phyloP scores from a whole-genome alignment of 257 asterid genomes.

The Thymus mandschuricus region DNA sequence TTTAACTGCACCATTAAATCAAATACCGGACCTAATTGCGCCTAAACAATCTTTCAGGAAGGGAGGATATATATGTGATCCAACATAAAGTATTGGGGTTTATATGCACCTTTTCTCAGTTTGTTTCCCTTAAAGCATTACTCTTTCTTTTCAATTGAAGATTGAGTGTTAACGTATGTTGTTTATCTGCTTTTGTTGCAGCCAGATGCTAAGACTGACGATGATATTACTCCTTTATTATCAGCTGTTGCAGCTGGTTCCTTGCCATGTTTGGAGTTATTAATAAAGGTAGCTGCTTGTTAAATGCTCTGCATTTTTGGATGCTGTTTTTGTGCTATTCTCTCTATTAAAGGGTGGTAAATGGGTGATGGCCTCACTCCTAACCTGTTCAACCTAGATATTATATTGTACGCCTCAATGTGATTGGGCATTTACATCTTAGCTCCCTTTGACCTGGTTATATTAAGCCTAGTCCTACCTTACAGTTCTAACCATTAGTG shows the following conservation, averaged over 20 bases:
- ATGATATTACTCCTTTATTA: constrained; percentile 80
- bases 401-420: background rate
- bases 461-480: background rate
- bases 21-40: background rate
- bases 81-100: background rate
- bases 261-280: constrained; percentile 67
- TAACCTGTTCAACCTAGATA: background rate
- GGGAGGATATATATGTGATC: no score
- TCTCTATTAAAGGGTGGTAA: background rate
- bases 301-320: background rate
- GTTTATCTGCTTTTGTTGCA: constrained; percentile 48
- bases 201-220: constrained; percentile 85
- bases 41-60: background rate
- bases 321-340: constrained; percentile 13
- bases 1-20: background rate
- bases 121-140: background rate
- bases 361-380: background rate
- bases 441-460: background rate
- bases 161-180: constrained; percentile 6
- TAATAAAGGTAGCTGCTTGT: constrained; percentile 62
- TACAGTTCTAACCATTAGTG: background rate
- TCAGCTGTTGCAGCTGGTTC: constrained; percentile 98
- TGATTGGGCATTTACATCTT: background rate
- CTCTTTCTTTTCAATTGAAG: no score
- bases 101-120: no score